Base-by-base conservation (phyloP, 345 rosid species). In the Physaria fendleri region DNA sequence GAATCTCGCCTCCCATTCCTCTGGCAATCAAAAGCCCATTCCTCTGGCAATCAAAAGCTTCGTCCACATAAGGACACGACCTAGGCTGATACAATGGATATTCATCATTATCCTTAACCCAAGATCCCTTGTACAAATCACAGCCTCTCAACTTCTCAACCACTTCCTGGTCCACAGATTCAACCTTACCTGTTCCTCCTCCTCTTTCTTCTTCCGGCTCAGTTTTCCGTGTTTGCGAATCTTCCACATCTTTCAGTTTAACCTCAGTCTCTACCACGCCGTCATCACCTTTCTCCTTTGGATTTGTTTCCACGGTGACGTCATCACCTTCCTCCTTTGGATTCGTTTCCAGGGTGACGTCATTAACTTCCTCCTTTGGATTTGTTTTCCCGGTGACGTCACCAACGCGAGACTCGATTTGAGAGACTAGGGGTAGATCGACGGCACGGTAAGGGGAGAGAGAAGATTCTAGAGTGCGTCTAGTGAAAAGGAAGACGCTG, bases 1-100 rank as follows among this genome's bases (percentile, higher is more conserved):
- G 87, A 76, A 76, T 86, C 99, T 2, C 44, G 62, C 57, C 99
- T 80, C 20, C 95, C 97, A 30, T 89, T 93, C 49, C 42, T 62
- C 43, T 85, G 94, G 76, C 99, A 93, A 74, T 86, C 94, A 64
- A 79, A 89, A 60, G 89, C 94, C 95, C 97, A 30, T 89, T 93
- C 49, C 42, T 62, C 43, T 85, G 94, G 76, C 99, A 93, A 74
- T 86, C 94, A 64, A 79, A 89, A 60, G 89, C 94, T 53, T 82
- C 94, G 32, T 93, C 99, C 0, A 93, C 95, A 15, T 75, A 89
- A 23, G 97, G 90, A 74, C 97, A 93, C n/a, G 94, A 82, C 42
- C 84, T 85, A 2, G 99, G 83, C 43, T 63, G 55, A 62, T 89
- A 93, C 63, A 85, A 45, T 4, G 99, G 97, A 73, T 79, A 81